These are phyloP conservation scores for Phytophthora megakarya DNA, from an alignment of 352 stramenopile genomes.

Conservation along the genomic window DNA sequence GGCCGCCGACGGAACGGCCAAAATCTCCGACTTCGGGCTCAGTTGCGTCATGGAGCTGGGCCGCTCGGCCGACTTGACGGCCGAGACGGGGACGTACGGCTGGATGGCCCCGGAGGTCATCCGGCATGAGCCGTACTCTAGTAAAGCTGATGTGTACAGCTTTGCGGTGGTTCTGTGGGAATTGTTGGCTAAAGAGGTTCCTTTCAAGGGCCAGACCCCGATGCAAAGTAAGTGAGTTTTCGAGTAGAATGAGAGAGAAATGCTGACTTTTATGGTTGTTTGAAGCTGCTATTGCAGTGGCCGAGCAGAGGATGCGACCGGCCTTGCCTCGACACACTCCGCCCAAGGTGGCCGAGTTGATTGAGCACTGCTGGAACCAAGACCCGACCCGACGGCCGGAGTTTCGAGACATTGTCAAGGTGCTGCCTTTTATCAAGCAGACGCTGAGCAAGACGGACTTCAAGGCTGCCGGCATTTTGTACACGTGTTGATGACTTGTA, in stretches of 20 bases:
- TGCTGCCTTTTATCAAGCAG: conserved; percentile 53
- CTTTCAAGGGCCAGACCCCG: conserved; percentile 61
- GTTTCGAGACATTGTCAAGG: conserved; percentile 56
- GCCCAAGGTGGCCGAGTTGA: conserved; percentile 52
- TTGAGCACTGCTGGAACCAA: conserved; percentile 70
- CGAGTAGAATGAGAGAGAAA: background rate
- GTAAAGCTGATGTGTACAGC: conserved; percentile 92
- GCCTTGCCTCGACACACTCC: conserved; percentile 63
- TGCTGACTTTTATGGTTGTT: background rate
- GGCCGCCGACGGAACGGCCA: conserved; percentile 54
- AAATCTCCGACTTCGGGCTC: conserved; percentile 77
- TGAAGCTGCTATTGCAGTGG: conserved; percentile 64
- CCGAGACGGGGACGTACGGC: conserved; percentile 76
- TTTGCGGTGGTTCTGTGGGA: conserved; percentile 81
- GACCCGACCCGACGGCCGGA: conserved; percentile 52
- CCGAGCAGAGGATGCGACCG: conserved; percentile 61
- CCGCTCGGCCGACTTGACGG: conserved; percentile 54
- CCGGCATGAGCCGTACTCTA: conserved; percentile 88
- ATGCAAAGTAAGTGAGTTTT: conserved; percentile 44
- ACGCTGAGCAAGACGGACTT: conserved; percentile 63
- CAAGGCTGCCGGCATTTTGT: conserved; percentile 34
- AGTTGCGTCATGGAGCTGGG: conserved; percentile 67
- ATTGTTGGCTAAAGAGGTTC: conserved; percentile 61
- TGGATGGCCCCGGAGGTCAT: conserved; percentile 94
- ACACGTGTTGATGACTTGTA: conserved; percentile 18